A percentile compares a stretch with the other conserved stretches of the same genome.
These are phyloP conservation scores for Alternaria sp. DNA, from an alignment of 2,329 filamentous ascomycete species.

Conservation along the genomic window DNA sequence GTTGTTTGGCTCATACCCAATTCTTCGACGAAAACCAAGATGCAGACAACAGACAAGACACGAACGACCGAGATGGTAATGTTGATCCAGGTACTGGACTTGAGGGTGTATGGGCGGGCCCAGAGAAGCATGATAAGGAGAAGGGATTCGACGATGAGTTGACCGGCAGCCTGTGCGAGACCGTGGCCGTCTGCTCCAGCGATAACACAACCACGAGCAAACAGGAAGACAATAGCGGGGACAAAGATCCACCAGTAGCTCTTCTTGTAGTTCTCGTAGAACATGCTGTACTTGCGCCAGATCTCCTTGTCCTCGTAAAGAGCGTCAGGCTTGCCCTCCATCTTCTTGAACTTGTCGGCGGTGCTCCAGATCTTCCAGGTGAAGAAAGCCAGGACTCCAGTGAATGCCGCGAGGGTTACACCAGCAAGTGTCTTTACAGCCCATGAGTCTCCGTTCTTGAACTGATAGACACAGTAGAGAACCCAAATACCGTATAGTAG, in stretches of 20 bases:
- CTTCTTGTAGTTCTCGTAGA: slow-evolving; percentile 96
- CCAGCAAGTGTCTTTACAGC: slow-evolving; percentile 85
- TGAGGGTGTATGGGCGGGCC: slow-evolving; percentile 85
- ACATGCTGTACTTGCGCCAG: slow-evolving; percentile 95
- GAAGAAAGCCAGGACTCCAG: slow-evolving; percentile 82
- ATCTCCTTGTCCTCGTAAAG: slow-evolving; percentile 89
- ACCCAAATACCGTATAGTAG: slow-evolving; percentile 95
- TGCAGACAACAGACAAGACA: slow-evolving; percentile 86
- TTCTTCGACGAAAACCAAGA: slow-evolving; percentile 93
- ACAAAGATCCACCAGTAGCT: slow-evolving; percentile 98
- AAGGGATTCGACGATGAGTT: slow-evolving; percentile 81
- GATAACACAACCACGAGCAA: slow-evolving; percentile 86
- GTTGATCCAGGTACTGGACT: slow-evolving; percentile 91
- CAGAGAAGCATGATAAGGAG: slow-evolving; percentile 84
- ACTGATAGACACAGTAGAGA: slow-evolving; percentile 95
- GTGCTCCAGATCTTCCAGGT: slow-evolving; percentile 82
- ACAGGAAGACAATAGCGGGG: slow-evolving; percentile 87
- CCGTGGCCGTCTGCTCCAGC: slow-evolving; percentile 88
- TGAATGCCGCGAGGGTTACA: slow-evolving; percentile 83
- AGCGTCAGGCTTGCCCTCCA: slow-evolving; percentile 74
- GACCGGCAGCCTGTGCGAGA: slow-evolving; percentile 78
- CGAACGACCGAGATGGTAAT: slow-evolving; percentile 90
- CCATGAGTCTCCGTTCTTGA: slow-evolving; percentile 93
- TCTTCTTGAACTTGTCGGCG: slow-evolving; percentile 76
- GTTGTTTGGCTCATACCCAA: slow-evolving; percentile 90